Base-by-base conservation (phyloP, 129 eudicot species). In the Heracleum sosnowskyi region DNA sequence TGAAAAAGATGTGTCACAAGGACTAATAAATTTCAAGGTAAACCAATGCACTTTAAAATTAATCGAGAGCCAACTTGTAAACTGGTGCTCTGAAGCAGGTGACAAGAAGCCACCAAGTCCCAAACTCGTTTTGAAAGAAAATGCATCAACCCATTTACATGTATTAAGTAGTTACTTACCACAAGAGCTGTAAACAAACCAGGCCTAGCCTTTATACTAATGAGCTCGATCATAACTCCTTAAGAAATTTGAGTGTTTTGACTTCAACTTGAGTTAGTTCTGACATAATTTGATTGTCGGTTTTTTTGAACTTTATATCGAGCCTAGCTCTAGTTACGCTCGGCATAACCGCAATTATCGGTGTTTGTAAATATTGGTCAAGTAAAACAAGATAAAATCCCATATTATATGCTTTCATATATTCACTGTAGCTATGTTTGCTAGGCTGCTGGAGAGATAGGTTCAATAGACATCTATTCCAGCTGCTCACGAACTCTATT, bases 1-100 rank as follows among this genome's bases (percentile, higher is more conserved):
- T 86, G 83, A 86, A 92, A 80, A 75, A 51, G 44, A 83, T 77
- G 47, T 2, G 73, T 82, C 49, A 42, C 66, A 80, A 49, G 39
- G 64, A 71, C 39, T 74, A 80, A 18, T 13, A 49, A 44, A 33
- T 33, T 33, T 15, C 20, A 34, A 8, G 11, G 12, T 11, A 75
- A 18, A 49, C 39, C 16, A 47, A 29, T 18, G 15, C 22, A 31
- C 12, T 6, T 74, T 12, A 5, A 42, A 28, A 75, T 20, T 5
- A 7, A 74, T 1, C 2, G 42, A 75, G 42, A 75, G 42, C 51
- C 34, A 72, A 24, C 33, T 39, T 22, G 35, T 33, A n/a, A 71
- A 11, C 12, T 35, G 17, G 18, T 70, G 74, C 15, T 15, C 70
- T 53, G 36, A 76, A 51, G 47, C 55, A 4, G 16, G 51, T 26